Percentiles rank a stretch among this genome's conserved stretches.
phyloP scores from a whole-genome alignment of 2,329 filamentous ascomycete genomes.

The Boeremia exigua region DNA sequence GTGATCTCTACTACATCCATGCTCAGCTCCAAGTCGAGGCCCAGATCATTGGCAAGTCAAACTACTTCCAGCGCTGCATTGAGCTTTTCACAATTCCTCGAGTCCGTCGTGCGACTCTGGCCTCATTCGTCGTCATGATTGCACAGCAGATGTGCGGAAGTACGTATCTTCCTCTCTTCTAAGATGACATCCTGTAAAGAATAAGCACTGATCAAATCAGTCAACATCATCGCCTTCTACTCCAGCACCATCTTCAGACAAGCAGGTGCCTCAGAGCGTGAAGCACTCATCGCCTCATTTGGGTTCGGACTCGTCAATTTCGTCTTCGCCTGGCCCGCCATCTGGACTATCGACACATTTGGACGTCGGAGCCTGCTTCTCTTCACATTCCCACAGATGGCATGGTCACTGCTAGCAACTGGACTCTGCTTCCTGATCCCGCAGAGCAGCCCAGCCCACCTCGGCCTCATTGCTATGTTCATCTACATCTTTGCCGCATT shows the following conservation, averaged over 20 bases:
- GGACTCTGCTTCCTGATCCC: conserved; percentile 40
- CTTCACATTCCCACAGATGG: conserved; percentile 64
- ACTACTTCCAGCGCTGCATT: conserved; percentile 47
- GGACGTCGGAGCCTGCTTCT: conserved; percentile 74
- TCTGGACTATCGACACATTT: conserved; percentile 78
- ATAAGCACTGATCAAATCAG: background rate
- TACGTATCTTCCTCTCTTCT: conserved; percentile 25
- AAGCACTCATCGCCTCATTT: conserved; percentile 28
- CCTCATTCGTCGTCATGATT: conserved; percentile 71
- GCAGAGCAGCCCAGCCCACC: conserved; percentile 41
- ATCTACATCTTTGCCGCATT: conserved; percentile 60
- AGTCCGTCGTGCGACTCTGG: conserved; percentile 72
- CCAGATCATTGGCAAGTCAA: conserved; percentile 31
- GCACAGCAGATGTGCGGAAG: conserved; percentile 45
- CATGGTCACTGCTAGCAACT: conserved; percentile 69
- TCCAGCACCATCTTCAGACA: conserved; percentile 56
- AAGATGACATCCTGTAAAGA: background rate
- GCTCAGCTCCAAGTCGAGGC: conserved; percentile 40
- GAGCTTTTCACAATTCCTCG: conserved; percentile 72
- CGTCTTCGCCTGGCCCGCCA: conserved; percentile 60
- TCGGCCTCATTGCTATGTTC: conserved; percentile 59
- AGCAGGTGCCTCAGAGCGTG: conserved; percentile 24
- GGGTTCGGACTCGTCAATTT: conserved; percentile 23
- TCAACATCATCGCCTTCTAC: conserved; percentile 69
- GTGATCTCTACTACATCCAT: conserved; percentile 52